Evolutionary conservation across 2,329 filamentous ascomycete genomes (phyloP), one percentile per base, ranked within the genome.

Genomic region (Botrytis cinerea): DNA sequence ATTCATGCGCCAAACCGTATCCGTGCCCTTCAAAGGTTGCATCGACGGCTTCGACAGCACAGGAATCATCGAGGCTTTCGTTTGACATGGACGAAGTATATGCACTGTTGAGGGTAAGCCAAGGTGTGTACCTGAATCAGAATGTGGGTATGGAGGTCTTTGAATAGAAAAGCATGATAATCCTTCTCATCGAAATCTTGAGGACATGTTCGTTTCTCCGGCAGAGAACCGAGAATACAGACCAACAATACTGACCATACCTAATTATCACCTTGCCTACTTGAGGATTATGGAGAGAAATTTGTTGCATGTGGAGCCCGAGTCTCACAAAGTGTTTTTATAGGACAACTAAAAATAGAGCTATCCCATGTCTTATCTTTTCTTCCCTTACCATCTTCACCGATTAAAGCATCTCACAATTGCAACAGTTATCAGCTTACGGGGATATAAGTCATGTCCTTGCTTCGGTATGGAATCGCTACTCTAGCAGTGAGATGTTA

Each of bases 261-360:
- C 14, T 51, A 16, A n/a, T n/a, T 54, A n/a, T 54, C 48, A 54
- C 48, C 48, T 16, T n/a, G 12, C 48, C 25, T 14, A 25, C 32
- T 25, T 18, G 2, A 38, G 35, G 32, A 61, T 40, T 20, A 9
- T 28, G 25, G 60, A 28, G 60, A 63, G 40, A 45, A 43, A 2
- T 62, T 25, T 48, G 18, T 48, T 38, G 32, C 8, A n/a, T 62
- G 68, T 48, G 69, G 69, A 40, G 32, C 69, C 69, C 32, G 69
- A 61, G 45, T 46, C 57, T 2, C 18, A 18, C 10, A 68, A 68
- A 40, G 8, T 40, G 20, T 70, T 20, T 40, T 2, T 10, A 48
- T 20, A 54, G 25, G 12, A 12, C n/a, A 8, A n/a, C 68, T 71
- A 71, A 71, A 71, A 43, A 71, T 71, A 71, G 67, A 70, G 16